phyloP scores from a whole-genome alignment of 2,329 filamentous ascomycete genomes.

The Knufia petricola region DNA sequence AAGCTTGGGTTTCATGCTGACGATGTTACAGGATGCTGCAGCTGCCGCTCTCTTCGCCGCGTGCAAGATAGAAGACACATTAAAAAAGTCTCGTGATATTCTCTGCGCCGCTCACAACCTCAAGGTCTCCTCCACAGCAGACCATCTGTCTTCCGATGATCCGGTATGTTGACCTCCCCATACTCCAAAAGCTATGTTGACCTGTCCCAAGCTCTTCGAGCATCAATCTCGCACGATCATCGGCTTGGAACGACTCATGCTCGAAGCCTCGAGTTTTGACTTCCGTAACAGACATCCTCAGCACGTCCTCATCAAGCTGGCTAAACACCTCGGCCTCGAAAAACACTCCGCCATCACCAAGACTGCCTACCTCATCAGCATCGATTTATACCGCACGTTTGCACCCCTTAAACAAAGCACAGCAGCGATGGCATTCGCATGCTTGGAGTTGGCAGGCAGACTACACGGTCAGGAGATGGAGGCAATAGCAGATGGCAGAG shows the following conservation, averaged over 20 bases:
- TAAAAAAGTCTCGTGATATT: constrained; percentile 93
- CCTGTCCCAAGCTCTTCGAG: constrained; percentile 61
- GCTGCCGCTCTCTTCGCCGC: constrained; percentile 82
- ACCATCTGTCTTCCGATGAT: constrained; percentile 69
- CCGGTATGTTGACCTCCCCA: constrained; percentile 44
- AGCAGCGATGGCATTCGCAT: constrained; percentile 72
- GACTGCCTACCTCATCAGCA: constrained; percentile 69
- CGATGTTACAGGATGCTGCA: constrained; percentile 58
- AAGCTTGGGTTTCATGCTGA: not conserved
- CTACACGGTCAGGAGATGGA: constrained; percentile 46
- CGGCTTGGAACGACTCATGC: constrained; percentile 80
- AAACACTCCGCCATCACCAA: constrained; percentile 48
- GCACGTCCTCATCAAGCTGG: constrained; percentile 71
- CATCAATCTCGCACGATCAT: constrained; percentile 69
- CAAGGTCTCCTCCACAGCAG: constrained; percentile 53
- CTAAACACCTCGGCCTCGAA: constrained; percentile 49
- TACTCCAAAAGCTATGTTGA: not conserved
- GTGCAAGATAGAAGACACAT: constrained; percentile 94
- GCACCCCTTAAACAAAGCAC: constrained; percentile 83
- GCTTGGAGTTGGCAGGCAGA: constrained; percentile 69
- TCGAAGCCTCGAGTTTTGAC: constrained; percentile 88
- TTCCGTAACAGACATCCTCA: constrained; percentile 85
- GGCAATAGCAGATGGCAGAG: constrained; percentile 37
- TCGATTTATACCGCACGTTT: constrained; percentile 89
- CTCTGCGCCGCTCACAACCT: constrained; percentile 83